Percentiles rank a stretch among this genome's conserved stretches.
Evolutionary conservation across 345 rosid genomes (phyloP).

Genomic region (Eucalyptus dawsonii): DNA sequence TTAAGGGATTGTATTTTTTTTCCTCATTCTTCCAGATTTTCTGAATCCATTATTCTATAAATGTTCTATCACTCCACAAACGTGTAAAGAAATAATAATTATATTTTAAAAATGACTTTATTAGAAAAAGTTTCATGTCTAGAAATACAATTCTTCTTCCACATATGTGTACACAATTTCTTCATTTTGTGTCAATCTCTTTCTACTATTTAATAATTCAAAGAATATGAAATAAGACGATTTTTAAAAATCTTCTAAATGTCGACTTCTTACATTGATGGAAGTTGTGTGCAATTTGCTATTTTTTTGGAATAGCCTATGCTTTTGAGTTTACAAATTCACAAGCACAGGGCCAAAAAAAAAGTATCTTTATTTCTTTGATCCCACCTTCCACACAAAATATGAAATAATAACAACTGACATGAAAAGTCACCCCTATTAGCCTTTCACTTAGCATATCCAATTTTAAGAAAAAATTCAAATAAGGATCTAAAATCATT

Average conservation of each 20-base stretch:
- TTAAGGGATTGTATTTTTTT: not conserved
- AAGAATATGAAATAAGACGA: rapidly evolving
- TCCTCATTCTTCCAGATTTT: not conserved
- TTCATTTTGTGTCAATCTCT: not conserved
- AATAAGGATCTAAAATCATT: rapidly evolving
- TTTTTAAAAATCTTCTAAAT: no score
- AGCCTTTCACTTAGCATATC: not conserved
- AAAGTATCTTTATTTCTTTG: not conserved
- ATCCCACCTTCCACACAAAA: not conserved
- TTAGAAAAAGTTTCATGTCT: not conserved
- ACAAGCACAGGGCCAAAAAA: not conserved
- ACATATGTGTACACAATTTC: not conserved
- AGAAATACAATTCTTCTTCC: not conserved
- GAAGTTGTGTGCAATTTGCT: not conserved
- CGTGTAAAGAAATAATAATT: not conserved
- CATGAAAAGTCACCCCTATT: not conserved
- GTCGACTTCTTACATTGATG: not conserved
- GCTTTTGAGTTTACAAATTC: not conserved
- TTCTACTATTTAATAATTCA: not conserved
- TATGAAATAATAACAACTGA: not conserved
- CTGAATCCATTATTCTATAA: not conserved
- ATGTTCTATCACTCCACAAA: not conserved
- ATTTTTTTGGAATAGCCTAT: no score
- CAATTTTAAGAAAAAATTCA: not conserved
- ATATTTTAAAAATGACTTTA: no score